Conservation (phyloP, 2,329 filamentous ascomycete species). For the Neopestalotiopsis clavispora region DNA sequence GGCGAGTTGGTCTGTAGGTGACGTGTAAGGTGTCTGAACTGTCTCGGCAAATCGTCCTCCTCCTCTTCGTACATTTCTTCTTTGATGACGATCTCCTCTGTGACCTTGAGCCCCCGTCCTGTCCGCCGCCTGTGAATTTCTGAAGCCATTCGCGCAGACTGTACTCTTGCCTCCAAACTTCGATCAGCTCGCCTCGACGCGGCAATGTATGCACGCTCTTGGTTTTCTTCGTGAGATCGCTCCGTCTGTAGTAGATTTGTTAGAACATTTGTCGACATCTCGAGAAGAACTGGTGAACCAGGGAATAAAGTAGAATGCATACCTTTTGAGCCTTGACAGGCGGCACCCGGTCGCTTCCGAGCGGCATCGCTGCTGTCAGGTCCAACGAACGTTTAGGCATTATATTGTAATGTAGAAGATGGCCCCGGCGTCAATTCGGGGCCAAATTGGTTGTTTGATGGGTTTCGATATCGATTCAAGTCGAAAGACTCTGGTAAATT, state of each 20-base stretch:
- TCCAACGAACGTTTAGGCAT: constrained; percentile 48
- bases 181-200: constrained; percentile 87
- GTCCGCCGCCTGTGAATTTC: constrained; percentile 89
- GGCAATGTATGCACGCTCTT: constrained; percentile 89
- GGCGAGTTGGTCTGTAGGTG: constrained; percentile 64
- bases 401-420: background rate
- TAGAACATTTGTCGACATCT: constrained; percentile 19
- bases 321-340: constrained; percentile 42
- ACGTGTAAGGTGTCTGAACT: constrained; percentile 67
- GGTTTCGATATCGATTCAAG: background rate
- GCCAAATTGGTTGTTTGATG: too few species aligned
- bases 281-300: too few species aligned
- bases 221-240: constrained; percentile 79
- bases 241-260: constrained; percentile 59
- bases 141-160: constrained; percentile 88
- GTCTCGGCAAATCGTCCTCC: constrained; percentile 77
- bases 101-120: constrained; percentile 80
- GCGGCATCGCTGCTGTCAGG: constrained; percentile 35
- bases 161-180: constrained; percentile 83
- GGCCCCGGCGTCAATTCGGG: background rate
- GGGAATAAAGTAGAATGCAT: constrained; percentile 18
- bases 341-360: constrained; percentile 32
- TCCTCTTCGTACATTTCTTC: constrained; percentile 98
- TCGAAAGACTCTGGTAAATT: too few species aligned
- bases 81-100: constrained; percentile 83